Conservation (phyloP, 345 rosid species). For the Dipteronia sinensis region DNA sequence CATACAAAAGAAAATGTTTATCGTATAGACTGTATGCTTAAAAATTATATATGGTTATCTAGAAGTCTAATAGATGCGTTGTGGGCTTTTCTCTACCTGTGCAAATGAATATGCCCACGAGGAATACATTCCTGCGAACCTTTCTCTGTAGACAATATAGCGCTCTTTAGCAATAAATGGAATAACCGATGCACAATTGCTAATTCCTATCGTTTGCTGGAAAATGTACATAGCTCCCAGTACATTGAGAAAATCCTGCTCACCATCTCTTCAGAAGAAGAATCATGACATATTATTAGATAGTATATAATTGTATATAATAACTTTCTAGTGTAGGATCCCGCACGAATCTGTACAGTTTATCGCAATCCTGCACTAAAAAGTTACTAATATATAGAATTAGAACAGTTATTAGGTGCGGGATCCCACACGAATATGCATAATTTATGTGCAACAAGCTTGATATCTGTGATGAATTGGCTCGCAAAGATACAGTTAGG, state of each 20-base stretch:
- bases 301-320: background rate
- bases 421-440: too few relatives aligned
- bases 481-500: too few relatives aligned
- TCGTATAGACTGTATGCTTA: background rate
- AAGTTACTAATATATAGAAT: too few relatives aligned
- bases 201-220: constrained; percentile 38
- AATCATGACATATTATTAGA: background rate
- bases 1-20: background rate
- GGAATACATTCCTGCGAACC: constrained; percentile 62
- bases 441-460: too few relatives aligned
- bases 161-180: constrained; percentile 49
- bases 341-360: too few relatives aligned
- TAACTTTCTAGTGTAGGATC: too few relatives aligned
- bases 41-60: background rate
- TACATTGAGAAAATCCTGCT: constrained; percentile 56
- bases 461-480: too few relatives aligned
- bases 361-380: too few relatives aligned
- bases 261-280: constrained; percentile 36
- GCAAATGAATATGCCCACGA: constrained; percentile 64
- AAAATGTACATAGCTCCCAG: constrained; percentile 49
- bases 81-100: constrained; percentile 39
- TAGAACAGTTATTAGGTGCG: too few relatives aligned
- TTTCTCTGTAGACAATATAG: constrained; percentile 58
- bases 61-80: background rate
- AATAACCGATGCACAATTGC: constrained; percentile 46